These are phyloP conservation scores for Candida silvatica DNA, from an alignment of 805 yeast species.

Conservation along the genomic window DNA sequence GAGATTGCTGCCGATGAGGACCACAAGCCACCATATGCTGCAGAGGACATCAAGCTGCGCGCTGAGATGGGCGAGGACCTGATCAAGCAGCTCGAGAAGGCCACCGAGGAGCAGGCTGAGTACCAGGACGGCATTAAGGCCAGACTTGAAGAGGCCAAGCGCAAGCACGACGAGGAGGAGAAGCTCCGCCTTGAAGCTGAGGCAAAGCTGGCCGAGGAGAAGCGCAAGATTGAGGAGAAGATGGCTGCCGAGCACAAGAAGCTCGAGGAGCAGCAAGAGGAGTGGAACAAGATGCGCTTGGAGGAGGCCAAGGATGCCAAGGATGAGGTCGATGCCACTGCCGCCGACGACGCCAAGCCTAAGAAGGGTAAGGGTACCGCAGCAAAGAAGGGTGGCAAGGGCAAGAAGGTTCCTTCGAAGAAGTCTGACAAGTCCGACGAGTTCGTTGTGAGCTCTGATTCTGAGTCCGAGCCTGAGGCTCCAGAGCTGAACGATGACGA, in stretches of 20 bases:
- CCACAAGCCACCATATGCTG: constrained; percentile 65
- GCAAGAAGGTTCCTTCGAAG: constrained; percentile 12
- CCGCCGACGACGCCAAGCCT: constrained; percentile 21
- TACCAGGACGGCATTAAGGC: constrained; percentile 48
- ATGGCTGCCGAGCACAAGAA: constrained; percentile 36
- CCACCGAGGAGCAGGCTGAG: constrained; percentile 62
- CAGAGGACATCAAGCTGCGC: constrained; percentile 74
- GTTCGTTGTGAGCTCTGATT: constrained; percentile 29
- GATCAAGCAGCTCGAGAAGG: constrained; percentile 59
- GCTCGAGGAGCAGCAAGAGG: constrained; percentile 48
- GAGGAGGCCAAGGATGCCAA: constrained; percentile 27
- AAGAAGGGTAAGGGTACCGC: constrained; percentile 24
- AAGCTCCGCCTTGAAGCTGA: constrained; percentile 32
- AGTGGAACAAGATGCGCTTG: constrained; percentile 37
- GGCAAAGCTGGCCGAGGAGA: constrained; percentile 36
- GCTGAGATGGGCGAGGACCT: constrained; percentile 82
- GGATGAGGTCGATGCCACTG: constrained; percentile 24
- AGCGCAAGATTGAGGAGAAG: constrained; percentile 37
- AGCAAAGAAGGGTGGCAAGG: constrained; percentile 24
- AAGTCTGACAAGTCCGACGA: constrained; percentile 6
- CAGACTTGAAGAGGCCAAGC: constrained; percentile 69
- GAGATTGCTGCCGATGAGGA: constrained; percentile 43
- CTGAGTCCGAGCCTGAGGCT: constrained; percentile 26
- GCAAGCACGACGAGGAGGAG: constrained; percentile 48
- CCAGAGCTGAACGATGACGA: constrained; percentile 25